Conservation (phyloP, 2,329 filamentous ascomycete species). For the Pseudomassariella vexata region DNA sequence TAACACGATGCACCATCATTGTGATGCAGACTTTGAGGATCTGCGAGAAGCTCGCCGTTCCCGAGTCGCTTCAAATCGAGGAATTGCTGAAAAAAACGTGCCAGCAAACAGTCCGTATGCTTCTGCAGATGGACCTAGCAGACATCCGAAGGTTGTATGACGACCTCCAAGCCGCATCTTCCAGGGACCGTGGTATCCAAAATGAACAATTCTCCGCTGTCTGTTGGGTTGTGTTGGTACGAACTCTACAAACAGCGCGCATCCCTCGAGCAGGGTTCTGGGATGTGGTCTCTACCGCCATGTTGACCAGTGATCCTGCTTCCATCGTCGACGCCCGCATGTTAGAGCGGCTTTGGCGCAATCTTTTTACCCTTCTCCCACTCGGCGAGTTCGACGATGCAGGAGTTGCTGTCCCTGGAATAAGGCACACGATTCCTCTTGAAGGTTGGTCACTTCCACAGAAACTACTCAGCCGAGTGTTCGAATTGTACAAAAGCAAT, state of each 20-base stretch:
- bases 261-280: conserved; percentile 54
- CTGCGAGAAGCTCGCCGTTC: conserved; percentile 29
- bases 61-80: conserved; percentile 40
- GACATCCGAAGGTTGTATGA: conserved; percentile 40
- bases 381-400: conserved; percentile 52
- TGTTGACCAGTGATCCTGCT: conserved; percentile 29
- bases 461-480: conserved; percentile 49
- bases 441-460: conserved; percentile 60
- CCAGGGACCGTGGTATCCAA: conserved; percentile 47
- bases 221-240: conserved; percentile 55
- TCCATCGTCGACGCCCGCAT: conserved; percentile 34
- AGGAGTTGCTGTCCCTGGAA: conserved; percentile 40
- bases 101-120: conserved; percentile 28
- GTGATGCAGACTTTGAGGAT: conserved; percentile 34
- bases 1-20: conserved; percentile 30
- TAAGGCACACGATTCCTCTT: conserved; percentile 29
- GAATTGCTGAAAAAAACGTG: conserved; percentile 38
- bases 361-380: conserved; percentile 55
- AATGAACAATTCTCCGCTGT: conserved; percentile 38
- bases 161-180: conserved; percentile 36
- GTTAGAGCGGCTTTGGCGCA: conserved; percentile 53
- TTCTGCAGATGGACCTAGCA: conserved; percentile 37
- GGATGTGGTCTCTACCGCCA: conserved; percentile 45
- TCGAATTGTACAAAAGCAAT: conserved; percentile 52
- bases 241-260: conserved; percentile 41